Percentiles rank a stretch among this genome's conserved stretches.
Conservation (phyloP, 805 yeast species). For the Metschnikowia kofuensis region DNA sequence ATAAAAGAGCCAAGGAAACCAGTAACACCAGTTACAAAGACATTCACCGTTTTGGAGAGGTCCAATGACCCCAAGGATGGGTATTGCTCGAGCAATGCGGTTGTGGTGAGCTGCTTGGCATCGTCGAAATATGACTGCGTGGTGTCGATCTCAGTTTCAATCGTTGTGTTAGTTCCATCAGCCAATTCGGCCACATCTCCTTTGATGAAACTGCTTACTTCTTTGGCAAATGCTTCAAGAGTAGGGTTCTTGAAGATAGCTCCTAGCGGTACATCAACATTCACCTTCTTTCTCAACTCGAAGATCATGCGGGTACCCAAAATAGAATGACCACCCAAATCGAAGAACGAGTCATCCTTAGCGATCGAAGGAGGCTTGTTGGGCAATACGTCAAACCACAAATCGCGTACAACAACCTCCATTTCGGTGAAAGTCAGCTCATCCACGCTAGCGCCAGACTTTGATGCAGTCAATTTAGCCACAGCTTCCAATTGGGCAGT, state of each 20-base stretch:
- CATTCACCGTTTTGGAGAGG: conserved; percentile 43
- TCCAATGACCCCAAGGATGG: conserved; percentile 41
- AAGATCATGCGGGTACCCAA: conserved; percentile 96
- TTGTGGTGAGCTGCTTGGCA: conserved; percentile 52
- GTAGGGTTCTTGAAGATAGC: conserved; percentile 89
- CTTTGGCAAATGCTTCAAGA: conserved; percentile 70
- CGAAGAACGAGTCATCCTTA: conserved; percentile 88
- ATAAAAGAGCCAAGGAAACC: conserved; percentile 95
- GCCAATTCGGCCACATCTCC: conserved; percentile 49
- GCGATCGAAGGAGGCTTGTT: conserved; percentile 74
- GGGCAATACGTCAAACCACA: conserved; percentile 87
- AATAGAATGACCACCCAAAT: conserved; percentile 96
- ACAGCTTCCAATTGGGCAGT: conserved; percentile 80
- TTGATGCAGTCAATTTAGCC: conserved; percentile 45
- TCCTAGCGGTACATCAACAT: conserved; percentile 84
- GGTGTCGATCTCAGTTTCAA: conserved; percentile 24
- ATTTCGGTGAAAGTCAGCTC: conserved; percentile 50
- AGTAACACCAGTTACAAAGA: conserved; percentile 92
- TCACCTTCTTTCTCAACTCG: conserved; percentile 73
- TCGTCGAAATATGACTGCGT: conserved; percentile 57
- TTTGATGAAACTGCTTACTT: conserved; percentile 56
- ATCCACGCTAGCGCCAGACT: conserved; percentile 44
- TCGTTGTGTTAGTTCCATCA: conserved; percentile 21
- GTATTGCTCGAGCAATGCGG: conserved; percentile 43
- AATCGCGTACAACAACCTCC: conserved; percentile 68